Percentiles rank a stretch among this genome's conserved stretches.
Evolutionary conservation across 2,329 filamentous ascomycete genomes (phyloP).

Genomic region (Penicillium sp.): DNA sequence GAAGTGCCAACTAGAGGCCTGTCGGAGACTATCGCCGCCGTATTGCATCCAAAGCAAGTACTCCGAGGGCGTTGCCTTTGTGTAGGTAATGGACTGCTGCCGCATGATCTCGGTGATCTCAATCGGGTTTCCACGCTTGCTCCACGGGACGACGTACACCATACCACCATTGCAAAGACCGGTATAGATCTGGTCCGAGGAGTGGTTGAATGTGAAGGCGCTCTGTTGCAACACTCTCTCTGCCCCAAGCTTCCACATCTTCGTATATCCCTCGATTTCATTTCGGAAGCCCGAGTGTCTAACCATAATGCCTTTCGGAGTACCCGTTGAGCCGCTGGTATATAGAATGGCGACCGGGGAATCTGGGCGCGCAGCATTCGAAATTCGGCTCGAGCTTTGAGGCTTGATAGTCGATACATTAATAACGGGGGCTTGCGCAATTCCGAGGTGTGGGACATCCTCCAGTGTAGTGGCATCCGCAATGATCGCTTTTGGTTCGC

Average conservation of each 20-base stretch:
- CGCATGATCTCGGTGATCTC: constrained; percentile 6
- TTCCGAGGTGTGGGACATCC: not conserved
- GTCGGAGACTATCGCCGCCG: not conserved
- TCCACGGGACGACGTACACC: constrained; percentile 1
- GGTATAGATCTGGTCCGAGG: constrained; percentile 8
- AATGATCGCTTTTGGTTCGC: not conserved
- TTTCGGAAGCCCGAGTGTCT: constrained; percentile 2
- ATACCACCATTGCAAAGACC: constrained; percentile 9
- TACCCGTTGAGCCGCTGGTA: constrained; percentile 18
- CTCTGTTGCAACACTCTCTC: constrained; percentile 14
- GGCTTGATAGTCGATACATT: not conserved
- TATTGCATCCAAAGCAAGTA: constrained; percentile 2
- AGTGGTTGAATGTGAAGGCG: constrained; percentile 9
- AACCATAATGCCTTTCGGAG: constrained; percentile 16
- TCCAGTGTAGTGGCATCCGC: not conserved
- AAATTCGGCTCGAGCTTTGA: not conserved
- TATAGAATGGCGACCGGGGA: constrained; percentile 1
- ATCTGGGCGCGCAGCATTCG: not conserved
- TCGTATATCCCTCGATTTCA: not conserved
- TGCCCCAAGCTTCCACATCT: not conserved
- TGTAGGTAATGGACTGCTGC: constrained; percentile 6
- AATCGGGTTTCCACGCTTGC: constrained; percentile 5
- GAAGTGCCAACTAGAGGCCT: constrained; percentile 1
- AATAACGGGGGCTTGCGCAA: no score
- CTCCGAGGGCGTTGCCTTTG: constrained; percentile 6